Evolutionary conservation across 208 protist genomes (phyloP), one percentile per base, ranked within the genome.

Genomic region (Crithidia bombi): DNA sequence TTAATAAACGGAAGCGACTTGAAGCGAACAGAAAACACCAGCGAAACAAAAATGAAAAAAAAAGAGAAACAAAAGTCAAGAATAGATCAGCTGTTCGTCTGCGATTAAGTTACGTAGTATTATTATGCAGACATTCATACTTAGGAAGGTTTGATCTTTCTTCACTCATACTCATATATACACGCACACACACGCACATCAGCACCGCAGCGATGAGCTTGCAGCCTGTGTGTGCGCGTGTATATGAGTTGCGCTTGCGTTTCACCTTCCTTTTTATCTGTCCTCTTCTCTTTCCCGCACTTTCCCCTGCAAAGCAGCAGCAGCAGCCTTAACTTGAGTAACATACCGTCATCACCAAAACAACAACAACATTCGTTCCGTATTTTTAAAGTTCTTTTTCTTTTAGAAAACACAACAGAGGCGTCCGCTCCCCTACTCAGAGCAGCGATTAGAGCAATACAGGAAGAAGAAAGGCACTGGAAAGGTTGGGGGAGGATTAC

Each of bases 41-140:
- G 30, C n/a, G 12, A 64, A 55, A 62, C 43, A 54, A 36, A 2
- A 62, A 69, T 23, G 17, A 61, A 65, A 21, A 54, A 59, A 33
- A 30, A 59, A 35, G 59, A 57, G 49, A 35, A 65, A 35, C 44
- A 51, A 63, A 56, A 73, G 33, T 44, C 12, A 57, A 32, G 25
- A 65, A 44, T 26, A 57, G 46, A 65, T 33, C 64, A 33, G 43
- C n/a, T 56, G 25, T 56, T 56, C 52, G 15, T 28, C 19, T 21
- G 46, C 50, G 21, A 46, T 41, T 55, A 68, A n/a, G n/a, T n/a
- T n/a, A n/a, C n/a, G 14, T n/a, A 65, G 51, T 33, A 25, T 35
- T 57, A n/a, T n/a, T n/a, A n/a, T n/a, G n/a, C n/a, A n/a, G n/a
- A n/a, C n/a, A n/a, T n/a, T n/a, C n/a, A n/a, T n/a, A n/a, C n/a